A percentile compares a stretch with the other conserved stretches of the same genome.
Conservation (phyloP, 2,329 filamentous ascomycete species). For the Cladosporium sp. region DNA sequence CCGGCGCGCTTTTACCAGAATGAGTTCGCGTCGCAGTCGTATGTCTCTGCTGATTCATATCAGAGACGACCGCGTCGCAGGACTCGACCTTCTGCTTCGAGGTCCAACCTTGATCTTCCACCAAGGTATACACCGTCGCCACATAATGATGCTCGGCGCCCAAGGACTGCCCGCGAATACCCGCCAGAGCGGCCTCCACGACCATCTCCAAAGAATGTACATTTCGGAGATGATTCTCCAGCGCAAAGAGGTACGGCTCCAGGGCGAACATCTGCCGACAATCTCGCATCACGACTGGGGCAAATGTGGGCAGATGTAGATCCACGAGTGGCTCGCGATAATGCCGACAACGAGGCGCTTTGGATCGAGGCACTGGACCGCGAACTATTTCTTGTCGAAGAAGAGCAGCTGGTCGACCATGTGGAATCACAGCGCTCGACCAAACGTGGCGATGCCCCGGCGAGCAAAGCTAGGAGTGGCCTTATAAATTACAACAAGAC, state of each 20-base stretch:
- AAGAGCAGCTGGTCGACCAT: constrained; percentile 1
- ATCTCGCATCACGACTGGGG: not conserved
- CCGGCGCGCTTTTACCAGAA: constrained; percentile 13
- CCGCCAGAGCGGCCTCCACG: not conserved
- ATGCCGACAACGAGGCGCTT: not conserved
- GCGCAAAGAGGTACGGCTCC: too few relatives aligned
- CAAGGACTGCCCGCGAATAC: not conserved
- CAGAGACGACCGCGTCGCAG: not conserved
- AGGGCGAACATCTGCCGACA: not conserved
- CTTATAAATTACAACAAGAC: constrained; percentile 58
- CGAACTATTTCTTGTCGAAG: constrained; percentile 13
- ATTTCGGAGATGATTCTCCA: not conserved
- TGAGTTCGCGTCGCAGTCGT: constrained; percentile 3
- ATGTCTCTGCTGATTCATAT: not conserved
- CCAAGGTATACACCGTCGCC: not conserved
- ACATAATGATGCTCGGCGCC: not conserved
- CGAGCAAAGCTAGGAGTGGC: not conserved
- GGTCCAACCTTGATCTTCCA: not conserved
- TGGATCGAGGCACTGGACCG: constrained; percentile 15
- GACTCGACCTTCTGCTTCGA: not conserved
- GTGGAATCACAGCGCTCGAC: not conserved
- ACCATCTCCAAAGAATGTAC: constrained; percentile 2
- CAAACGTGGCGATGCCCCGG: not conserved
- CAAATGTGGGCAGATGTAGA: not conserved
- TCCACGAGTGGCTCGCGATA: not conserved